Percentiles rank a stretch among this genome's conserved stretches.
Evolutionary conservation across 352 stramenopile genomes (phyloP).

Genomic region (Pythium inflatum): DNA sequence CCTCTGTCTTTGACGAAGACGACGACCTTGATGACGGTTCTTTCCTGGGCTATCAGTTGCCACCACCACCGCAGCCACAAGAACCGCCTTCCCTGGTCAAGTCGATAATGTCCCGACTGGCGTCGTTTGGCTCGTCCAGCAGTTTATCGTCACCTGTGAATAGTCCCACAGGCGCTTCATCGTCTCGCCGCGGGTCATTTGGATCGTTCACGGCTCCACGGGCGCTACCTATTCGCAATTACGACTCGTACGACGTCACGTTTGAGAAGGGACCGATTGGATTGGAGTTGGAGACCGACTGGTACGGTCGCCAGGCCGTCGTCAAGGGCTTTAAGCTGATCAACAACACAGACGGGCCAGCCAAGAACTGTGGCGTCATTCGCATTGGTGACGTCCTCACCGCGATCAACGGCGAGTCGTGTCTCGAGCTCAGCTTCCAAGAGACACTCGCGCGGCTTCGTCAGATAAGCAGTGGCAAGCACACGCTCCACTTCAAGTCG

Average conservation of each 20-base stretch:
- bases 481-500: constrained; percentile 79
- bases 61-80: background rate
- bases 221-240: constrained; percentile 39
- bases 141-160: no score
- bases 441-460: constrained; percentile 57
- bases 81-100: constrained; percentile 26
- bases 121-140: constrained; percentile 28
- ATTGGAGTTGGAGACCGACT: constrained; percentile 74
- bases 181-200: constrained; percentile 24
- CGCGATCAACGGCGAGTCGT: constrained; percentile 72
- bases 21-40: constrained; percentile 28
- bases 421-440: constrained; percentile 68
- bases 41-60: constrained; percentile 23
- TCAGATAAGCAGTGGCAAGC: constrained; percentile 41
- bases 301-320: constrained; percentile 72
- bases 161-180: no score
- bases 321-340: constrained; percentile 71
- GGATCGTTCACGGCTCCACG: constrained; percentile 22
- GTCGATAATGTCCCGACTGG: constrained; percentile 25
- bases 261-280: constrained; percentile 68
- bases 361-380: constrained; percentile 64
- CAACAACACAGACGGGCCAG: constrained; percentile 52
- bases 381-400: constrained; percentile 74
- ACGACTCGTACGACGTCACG: constrained; percentile 73
- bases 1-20: constrained; percentile 27